These are phyloP conservation scores for Vanrija pseudolonga DNA, from an alignment of 1,284 basidiomycete genomes.

Conservation along the genomic window DNA sequence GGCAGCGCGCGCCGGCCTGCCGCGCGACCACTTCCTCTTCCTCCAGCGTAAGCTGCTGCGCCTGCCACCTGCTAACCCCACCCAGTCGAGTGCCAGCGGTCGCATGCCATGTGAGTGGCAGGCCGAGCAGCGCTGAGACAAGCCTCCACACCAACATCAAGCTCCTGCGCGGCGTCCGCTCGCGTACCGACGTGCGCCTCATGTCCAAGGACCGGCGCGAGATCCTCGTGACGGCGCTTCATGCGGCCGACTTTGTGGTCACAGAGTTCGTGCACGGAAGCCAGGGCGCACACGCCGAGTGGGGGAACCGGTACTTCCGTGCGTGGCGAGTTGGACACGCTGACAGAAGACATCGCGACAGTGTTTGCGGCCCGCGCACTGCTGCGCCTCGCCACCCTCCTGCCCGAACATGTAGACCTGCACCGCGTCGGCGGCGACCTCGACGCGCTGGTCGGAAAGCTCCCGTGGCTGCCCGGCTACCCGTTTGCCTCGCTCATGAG, in stretches of 20 bases:
- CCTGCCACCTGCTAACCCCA: slow-evolving; percentile 3
- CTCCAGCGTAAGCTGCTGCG: slow-evolving; percentile 7
- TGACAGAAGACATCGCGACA: slow-evolving; percentile 31
- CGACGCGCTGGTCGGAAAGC: slow-evolving; percentile 20
- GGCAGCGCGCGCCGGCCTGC: slow-evolving; percentile 1
- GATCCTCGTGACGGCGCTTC: slow-evolving; percentile 25
- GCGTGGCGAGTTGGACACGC: not conserved
- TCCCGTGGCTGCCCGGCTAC: too few relatives aligned
- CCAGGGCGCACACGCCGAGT: too few relatives aligned
- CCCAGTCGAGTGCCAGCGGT: slow-evolving; percentile 15
- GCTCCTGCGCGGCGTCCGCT: slow-evolving; percentile 29
- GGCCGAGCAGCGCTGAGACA: too few relatives aligned
- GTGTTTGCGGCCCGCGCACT: slow-evolving; percentile 40
- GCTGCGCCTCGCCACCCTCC: slow-evolving; percentile 35
- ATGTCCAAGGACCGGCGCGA: slow-evolving; percentile 22
- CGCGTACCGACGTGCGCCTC: slow-evolving; percentile 22
- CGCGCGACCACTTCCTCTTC: slow-evolving; percentile 9
- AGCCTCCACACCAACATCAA: slow-evolving; percentile 30
- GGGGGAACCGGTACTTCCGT: slow-evolving; percentile 1
- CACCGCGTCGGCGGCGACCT: slow-evolving; percentile 38
- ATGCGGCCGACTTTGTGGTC: slow-evolving; percentile 22
- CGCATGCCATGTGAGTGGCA: slow-evolving; percentile 11
- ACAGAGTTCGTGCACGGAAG: too few relatives aligned
- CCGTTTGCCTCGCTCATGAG: too few relatives aligned
- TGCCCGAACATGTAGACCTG: slow-evolving; percentile 36